Evolutionary conservation across 2,329 filamentous ascomycete genomes (phyloP).

Genomic region (Hypoxylon sp.): DNA sequence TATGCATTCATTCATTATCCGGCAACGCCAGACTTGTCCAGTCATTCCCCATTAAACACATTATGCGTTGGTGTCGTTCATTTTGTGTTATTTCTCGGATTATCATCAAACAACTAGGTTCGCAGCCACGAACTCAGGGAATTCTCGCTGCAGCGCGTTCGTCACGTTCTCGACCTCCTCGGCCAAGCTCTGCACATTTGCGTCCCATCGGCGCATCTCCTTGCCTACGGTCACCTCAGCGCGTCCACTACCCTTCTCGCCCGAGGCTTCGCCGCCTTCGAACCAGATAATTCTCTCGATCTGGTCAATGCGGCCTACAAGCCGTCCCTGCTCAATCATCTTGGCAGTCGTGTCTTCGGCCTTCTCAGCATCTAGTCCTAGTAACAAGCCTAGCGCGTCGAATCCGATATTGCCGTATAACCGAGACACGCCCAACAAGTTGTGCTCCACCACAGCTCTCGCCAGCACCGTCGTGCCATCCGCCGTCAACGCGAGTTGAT

Average conservation of each 20-base stretch:
- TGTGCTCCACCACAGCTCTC: slow-evolving; percentile 96
- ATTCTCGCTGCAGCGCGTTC: slow-evolving; percentile 83
- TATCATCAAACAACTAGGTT: slow-evolving; percentile 62
- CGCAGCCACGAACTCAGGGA: slow-evolving; percentile 76
- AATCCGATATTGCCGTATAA: slow-evolving; percentile 84
- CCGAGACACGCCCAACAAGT: slow-evolving; percentile 86
- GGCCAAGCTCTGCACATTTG: slow-evolving; percentile 85
- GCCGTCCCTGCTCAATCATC: slow-evolving; percentile 95
- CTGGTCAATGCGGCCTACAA: slow-evolving; percentile 93
- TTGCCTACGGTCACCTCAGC: slow-evolving; percentile 74
- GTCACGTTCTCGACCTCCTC: slow-evolving; percentile 93
- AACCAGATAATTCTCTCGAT: slow-evolving; percentile 92
- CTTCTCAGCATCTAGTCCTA: slow-evolving; percentile 83
- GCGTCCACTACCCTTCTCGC: slow-evolving; percentile 76
- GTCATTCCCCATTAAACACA: slow-evolving; percentile 13
- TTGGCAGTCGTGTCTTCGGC: slow-evolving; percentile 92
- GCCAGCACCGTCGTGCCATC: slow-evolving; percentile 95
- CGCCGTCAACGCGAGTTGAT: slow-evolving; percentile 90
- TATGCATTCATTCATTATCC: slow-evolving; percentile 36
- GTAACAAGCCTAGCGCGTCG: slow-evolving; percentile 79
- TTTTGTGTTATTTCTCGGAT: background rate
- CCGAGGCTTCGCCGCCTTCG: slow-evolving; percentile 78
- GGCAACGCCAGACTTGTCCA: slow-evolving; percentile 17
- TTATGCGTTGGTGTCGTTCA: slow-evolving; percentile 13
- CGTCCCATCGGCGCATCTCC: slow-evolving; percentile 89